A percentile compares a stretch with the other conserved stretches of the same genome.
phyloP scores from a whole-genome alignment of 345 rosid species.

The Xanthoceras sorbifolium region DNA sequence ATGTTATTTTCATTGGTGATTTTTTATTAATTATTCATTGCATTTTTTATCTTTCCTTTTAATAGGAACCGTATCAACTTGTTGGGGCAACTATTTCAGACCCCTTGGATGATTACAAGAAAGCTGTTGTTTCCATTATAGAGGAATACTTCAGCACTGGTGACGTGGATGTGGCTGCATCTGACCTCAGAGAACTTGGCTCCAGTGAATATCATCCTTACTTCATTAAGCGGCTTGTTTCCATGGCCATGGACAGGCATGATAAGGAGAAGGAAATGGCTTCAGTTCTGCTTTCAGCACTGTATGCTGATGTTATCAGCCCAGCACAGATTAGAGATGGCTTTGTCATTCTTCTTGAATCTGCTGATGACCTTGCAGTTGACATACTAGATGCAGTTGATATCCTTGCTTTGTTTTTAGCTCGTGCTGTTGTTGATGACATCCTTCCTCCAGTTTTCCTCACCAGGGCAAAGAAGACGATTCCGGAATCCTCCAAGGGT shows the following conservation, averaged over 20 bases:
- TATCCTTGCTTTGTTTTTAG: conserved; percentile 85
- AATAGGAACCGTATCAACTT: conserved; percentile 85
- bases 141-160: conserved; percentile 95
- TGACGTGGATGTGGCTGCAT: conserved; percentile 88
- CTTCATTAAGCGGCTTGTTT: conserved; percentile 86
- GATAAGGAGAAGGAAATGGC: conserved; percentile 99
- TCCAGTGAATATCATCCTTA: conserved; percentile 87
- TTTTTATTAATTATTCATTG: not conserved
- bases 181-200: conserved; percentile 94
- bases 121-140: conserved; percentile 74
- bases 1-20: not conserved
- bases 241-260: conserved; percentile 98
- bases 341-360: conserved; percentile 91
- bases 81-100: conserved; percentile 82
- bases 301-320: conserved; percentile 89
- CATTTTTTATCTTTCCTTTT: conserved; percentile 6
- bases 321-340: conserved; percentile 94
- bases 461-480: conserved; percentile 72
- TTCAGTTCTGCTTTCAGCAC: conserved; percentile 84
- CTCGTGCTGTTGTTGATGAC: conserved; percentile 97
- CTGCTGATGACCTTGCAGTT: conserved; percentile 92
- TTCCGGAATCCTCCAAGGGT: conserved; percentile 79
- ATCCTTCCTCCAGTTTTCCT: conserved; percentile 93
- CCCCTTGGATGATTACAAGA: conserved; percentile 93
- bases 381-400: conserved; percentile 92